Conservation (phyloP, 148 eudicot genomes). For the Mesembryanthemum crystallinum region DNA sequence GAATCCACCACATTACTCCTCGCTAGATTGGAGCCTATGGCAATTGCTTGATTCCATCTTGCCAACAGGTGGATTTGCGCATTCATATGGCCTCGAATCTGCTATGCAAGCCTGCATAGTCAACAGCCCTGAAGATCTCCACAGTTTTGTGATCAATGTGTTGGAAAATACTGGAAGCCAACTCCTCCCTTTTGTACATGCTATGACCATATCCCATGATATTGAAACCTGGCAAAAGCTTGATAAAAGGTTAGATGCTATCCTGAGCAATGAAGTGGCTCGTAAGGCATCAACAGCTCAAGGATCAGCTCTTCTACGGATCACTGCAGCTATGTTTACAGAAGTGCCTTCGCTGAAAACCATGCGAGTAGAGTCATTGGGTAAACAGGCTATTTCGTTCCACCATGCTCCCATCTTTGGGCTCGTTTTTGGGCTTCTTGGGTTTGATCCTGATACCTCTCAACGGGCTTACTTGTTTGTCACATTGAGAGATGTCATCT, state of each 20-base stretch:
- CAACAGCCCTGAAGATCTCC: slow-evolving; percentile 50
- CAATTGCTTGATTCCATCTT: slow-evolving; percentile 84
- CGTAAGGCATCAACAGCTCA: slow-evolving; percentile 83
- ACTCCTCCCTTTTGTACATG: slow-evolving; percentile 73
- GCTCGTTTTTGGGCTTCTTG: slow-evolving; percentile 70
- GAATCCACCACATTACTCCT: neutral
- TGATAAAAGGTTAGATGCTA: slow-evolving; percentile 64
- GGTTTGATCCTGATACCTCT: slow-evolving; percentile 44
- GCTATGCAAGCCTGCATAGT: slow-evolving; percentile 70
- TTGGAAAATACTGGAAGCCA: slow-evolving; percentile 74
- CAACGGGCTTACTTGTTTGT: slow-evolving; percentile 76
- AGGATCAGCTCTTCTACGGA: slow-evolving; percentile 81
- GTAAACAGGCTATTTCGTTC: slow-evolving; percentile 37
- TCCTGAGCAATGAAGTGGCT: slow-evolving; percentile 68
- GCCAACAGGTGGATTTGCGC: slow-evolving; percentile 97
- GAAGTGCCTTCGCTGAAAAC: slow-evolving; percentile 70
- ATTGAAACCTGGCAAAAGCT: slow-evolving; percentile 54
- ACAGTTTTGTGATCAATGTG: slow-evolving; percentile 48
- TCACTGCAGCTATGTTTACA: slow-evolving; percentile 64
- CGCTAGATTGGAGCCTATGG: slow-evolving; percentile 77
- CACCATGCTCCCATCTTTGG: slow-evolving; percentile 95
- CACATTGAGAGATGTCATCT: slow-evolving; percentile 71
- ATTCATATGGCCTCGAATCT: slow-evolving; percentile 87
- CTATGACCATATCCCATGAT: slow-evolving; percentile 43
- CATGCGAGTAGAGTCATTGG: slow-evolving; percentile 59